Evolutionary conservation across 805 yeast genomes (phyloP).

Genomic region (Candida piceae): DNA sequence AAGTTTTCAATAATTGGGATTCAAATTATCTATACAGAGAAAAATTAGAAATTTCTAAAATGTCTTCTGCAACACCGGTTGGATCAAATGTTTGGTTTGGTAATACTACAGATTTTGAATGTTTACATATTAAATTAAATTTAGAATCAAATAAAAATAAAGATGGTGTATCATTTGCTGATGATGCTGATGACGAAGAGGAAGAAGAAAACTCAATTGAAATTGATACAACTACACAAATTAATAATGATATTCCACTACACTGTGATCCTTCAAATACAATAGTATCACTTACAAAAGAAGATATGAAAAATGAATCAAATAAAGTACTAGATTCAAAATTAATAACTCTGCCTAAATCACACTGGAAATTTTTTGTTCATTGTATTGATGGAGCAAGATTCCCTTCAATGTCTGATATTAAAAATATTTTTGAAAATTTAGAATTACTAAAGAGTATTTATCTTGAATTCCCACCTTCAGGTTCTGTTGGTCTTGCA

Average conservation of each 20-base stretch:
- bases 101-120: conserved; percentile 67
- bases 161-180: conserved; percentile 3
- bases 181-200: neutral
- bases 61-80: conserved; percentile 74
- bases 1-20: conserved; percentile 56
- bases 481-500: conserved; percentile 78
- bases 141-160: conserved; percentile 3
- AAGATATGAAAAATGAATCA: conserved; percentile 23
- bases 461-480: conserved; percentile 67
- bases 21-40: conserved; percentile 66
- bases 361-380: conserved; percentile 51
- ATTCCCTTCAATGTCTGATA: conserved; percentile 43
- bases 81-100: conserved; percentile 68
- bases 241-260: conserved; percentile 24
- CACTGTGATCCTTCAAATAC: conserved; percentile 51
- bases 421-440: conserved; percentile 24
- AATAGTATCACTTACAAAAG: conserved; percentile 36
- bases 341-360: conserved; percentile 45
- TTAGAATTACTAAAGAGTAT: conserved; percentile 19
- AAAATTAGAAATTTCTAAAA: conserved; percentile 72
- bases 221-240: no score
- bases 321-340: conserved; percentile 23
- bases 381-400: conserved; percentile 56
- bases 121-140: conserved; percentile 26
- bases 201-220: no score